phyloP scores from a whole-genome alignment of 495 filamentous ascomycete genomes.

The Aspergillus bertholletiae region DNA sequence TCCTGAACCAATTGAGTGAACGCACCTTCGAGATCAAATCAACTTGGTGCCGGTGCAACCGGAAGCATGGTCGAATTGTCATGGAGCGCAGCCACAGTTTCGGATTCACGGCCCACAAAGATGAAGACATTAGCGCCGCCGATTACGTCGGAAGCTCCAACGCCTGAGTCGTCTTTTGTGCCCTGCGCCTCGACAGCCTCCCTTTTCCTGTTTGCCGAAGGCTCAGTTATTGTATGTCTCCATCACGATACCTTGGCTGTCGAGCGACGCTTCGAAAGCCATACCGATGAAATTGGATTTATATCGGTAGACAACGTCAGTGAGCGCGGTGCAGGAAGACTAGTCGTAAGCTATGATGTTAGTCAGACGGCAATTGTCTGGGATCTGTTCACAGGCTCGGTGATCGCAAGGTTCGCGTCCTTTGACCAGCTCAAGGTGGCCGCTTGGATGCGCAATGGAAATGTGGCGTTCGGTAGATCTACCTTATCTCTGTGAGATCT shows the following conservation, averaged over 20 bases:
- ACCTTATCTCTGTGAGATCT: not conserved
- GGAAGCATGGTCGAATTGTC: slow-evolving; percentile 28
- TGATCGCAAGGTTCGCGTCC: slow-evolving; percentile 83
- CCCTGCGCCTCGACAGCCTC: slow-evolving; percentile 84
- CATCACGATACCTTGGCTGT: slow-evolving; percentile 91
- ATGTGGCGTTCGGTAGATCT: slow-evolving; percentile 82
- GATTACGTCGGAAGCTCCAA: slow-evolving; percentile 28
- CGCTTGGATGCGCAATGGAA: slow-evolving; percentile 95
- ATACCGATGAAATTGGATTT: slow-evolving; percentile 76
- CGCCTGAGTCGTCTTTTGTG: slow-evolving; percentile 60
- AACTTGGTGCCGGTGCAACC: not conserved
- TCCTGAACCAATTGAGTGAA: too few relatives aligned
- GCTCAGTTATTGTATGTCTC: slow-evolving; percentile 70
- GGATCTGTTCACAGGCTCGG: slow-evolving; percentile 90
- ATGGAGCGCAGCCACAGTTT: slow-evolving; percentile 27
- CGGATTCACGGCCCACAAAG: slow-evolving; percentile 25
- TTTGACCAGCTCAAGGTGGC: slow-evolving; percentile 84
- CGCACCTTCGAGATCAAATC: too few relatives aligned
- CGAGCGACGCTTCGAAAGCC: slow-evolving; percentile 80
- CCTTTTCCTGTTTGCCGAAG: slow-evolving; percentile 82
- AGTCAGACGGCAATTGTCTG: slow-evolving; percentile 93
- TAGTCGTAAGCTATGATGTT: slow-evolving; percentile 90
- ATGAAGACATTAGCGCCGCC: slow-evolving; percentile 43
- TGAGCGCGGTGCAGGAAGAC: slow-evolving; percentile 75
- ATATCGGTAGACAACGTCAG: slow-evolving; percentile 90